Base-by-base conservation (phyloP, 768 basidiomycete genomes). In the Plicaturopsis crispa region DNA sequence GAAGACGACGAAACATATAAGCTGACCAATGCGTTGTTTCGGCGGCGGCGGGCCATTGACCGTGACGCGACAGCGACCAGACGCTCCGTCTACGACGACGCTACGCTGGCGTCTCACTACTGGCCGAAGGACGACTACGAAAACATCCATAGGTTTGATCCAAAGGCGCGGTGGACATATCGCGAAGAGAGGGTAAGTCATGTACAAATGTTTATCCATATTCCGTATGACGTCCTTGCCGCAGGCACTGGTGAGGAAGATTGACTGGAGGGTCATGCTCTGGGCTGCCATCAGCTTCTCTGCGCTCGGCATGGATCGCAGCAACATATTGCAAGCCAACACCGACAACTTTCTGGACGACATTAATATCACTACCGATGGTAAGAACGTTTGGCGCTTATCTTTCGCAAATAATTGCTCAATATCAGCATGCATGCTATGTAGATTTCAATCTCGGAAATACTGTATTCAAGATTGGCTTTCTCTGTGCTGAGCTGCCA, bases 251-350 rank as follows among this genome's bases (percentile, higher is more conserved):
- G 50, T 76, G 17, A 59, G 75, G 31, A 77, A 74, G 46, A 63
- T 77, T 21, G 77, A 82, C 47, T 77, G 72, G 70, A 78, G 67
- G 43, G 69, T 81, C 28, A 72, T 80, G 70, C 39, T 70, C 4
- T 71, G 70, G 64, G 70, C 73, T 14, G 66, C 69, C 4, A 59
- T 78, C 42, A 69, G 69, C 51, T 81, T 80, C 46, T 71, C 73
- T 2, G 73, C 74, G 0, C 58, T 77, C 38, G 74, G 74, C 43
- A 42, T 76, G 22, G 75, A 78, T 46, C 61, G 76, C 35, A 57
- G 49, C 32, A 80, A 80, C 44, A 44, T 80, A 35, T 59, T 54
- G 21, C 73, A 77, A 49, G 80, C 78, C 4, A 78, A 78, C 43
- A 67, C 73, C 0, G 69, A 73, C 46, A 73, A 66, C 46, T 67